Evolutionary conservation across 139 green algal genomes (phyloP), one percentile per base, ranked within the genome.

Genomic region (Zygnema cylindricum): DNA sequence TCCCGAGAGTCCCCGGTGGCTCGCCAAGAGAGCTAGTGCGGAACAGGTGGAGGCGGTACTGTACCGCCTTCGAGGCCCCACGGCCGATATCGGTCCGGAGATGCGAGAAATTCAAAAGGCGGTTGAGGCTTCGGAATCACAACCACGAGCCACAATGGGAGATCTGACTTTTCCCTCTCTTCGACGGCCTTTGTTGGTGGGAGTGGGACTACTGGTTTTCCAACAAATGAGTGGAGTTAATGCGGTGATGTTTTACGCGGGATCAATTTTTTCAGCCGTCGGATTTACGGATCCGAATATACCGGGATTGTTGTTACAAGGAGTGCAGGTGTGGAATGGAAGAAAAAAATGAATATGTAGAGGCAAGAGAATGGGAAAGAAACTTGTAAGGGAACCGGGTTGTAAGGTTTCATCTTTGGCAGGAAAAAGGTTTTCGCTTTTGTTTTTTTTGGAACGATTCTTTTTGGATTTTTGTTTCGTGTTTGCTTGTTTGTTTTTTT

Each of bases 1-100:
- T 1, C 87, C 87, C 25, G 87, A 91, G 87, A 90, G 38, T 21
- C 87, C 87, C 25, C 38, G 54, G 16, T 91, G 87, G 87, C 87
- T 91, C n/a, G 87, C 82, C 2, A 38, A 49, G 39, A 3, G 79
- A 25, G 86, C n/a, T 22, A 30, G 35, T 1, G 32, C 38, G 82
- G 16, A 38, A 3, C 40, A 81, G 32, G 11, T 90, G n/a, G 32
- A 38, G 30, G 54, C 39, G 30, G n/a, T 43, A 1, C 76, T 86
- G 35, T 32, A 3, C 2, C 33, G 36, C 2, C 79, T 77, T 22
- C 79, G 42, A 2, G 71, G 71, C 7, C 7, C 71, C 7, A 79
- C 7, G 7, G 38, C 36, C 7, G 71, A 79, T 16, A 43, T 79
- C 36, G 7, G 71, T 16, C 3, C 36, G 11, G 71, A 79, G 71